Evolutionary conservation across 768 basidiomycete species (phyloP), one percentile per base, ranked within the genome.

Genomic region (Grammothele lineata): DNA sequence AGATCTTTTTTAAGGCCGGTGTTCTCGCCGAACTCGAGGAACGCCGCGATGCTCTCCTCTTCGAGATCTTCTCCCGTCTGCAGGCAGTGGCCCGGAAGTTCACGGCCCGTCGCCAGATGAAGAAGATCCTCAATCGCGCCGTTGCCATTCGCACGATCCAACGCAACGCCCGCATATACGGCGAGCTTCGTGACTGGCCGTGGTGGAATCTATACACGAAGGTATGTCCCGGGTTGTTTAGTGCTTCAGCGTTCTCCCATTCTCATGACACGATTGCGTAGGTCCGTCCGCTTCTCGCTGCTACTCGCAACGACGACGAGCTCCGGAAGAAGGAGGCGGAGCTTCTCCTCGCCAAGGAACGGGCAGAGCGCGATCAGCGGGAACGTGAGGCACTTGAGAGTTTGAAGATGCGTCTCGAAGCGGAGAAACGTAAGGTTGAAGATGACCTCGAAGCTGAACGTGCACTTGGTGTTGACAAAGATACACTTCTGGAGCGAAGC

Each of bases 181-280:
- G 85, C 6, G 85, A 91, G 45, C 73, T 99, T 23, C 76, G 82
- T 37, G 91, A 95, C 43, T 98, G 96, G 96, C 93, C 95, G 1
- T 98, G 96, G 96, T 99, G 96, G 96, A 88, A 93, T 53, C 74
- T 98, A 8, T 99, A 94, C 62, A 92, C 92, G 2, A 95, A 95
- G 73, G 92, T 81, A n/a, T n/a, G n/a, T n/a, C n/a, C n/a, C n/a
- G n/a, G n/a, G n/a, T n/a, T n/a, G n/a, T n/a, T n/a, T n/a, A n/a
- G n/a, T n/a, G n/a, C n/a, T n/a, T n/a, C 51, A 37, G 66, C 45
- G 30, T 19, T 12, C 11, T 21, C 10, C 3, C n/a, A 5, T 23
- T 1, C 41, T 32, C 17, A 43, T 18, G 27, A 18, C 18, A 1
- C 11, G 17, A 10, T 3, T 7, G 8, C 44, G 7, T 37, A 89